A percentile compares a stretch with the other conserved stretches of the same genome.
Evolutionary conservation across 805 yeast species (phyloP).

Genomic region (Nakazawaea laoshanensis): DNA sequence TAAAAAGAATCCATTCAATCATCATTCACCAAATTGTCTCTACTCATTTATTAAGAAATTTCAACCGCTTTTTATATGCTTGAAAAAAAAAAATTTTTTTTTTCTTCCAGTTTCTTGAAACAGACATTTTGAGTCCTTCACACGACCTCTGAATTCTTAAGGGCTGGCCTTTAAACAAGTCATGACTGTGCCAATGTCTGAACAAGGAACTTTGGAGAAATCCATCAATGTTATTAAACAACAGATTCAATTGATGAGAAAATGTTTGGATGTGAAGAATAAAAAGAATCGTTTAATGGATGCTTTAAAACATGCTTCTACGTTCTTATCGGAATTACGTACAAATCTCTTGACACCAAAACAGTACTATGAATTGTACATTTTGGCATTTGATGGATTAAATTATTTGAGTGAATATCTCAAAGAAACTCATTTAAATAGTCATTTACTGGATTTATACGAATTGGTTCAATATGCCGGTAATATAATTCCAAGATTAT

Average conservation of each 20-base stretch:
- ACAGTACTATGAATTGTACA: slow-evolving; percentile 88
- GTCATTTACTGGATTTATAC: slow-evolving; percentile 80
- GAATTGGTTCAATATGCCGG: slow-evolving; percentile 95
- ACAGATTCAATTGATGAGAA: slow-evolving; percentile 70
- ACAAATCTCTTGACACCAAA: slow-evolving; percentile 74
- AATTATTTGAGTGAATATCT: slow-evolving; percentile 58
- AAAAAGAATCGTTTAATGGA: slow-evolving; percentile 64
- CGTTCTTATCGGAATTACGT: slow-evolving; percentile 73
- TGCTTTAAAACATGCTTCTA: slow-evolving; percentile 81
- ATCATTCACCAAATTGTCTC: no score
- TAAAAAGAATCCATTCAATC: neutral
- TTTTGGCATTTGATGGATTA: slow-evolving; percentile 75
- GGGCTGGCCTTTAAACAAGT: neutral
- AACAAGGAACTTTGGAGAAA: slow-evolving; percentile 28
- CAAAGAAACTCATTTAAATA: slow-evolving; percentile 56
- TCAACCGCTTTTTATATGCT: no score
- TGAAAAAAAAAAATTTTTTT: no score
- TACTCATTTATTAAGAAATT: no score
- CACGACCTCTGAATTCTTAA: no score
- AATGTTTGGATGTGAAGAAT: slow-evolving; percentile 41
- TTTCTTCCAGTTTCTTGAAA: no score
- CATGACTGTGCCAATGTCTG: neutral
- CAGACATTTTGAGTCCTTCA: no score
- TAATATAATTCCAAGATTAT: slow-evolving; percentile 83
- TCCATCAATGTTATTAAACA: slow-evolving; percentile 48